A percentile compares a stretch with the other conserved stretches of the same genome.
phyloP scores from a whole-genome alignment of 2,329 filamentous ascomycete species.

The Aspergillus jensenii region DNA sequence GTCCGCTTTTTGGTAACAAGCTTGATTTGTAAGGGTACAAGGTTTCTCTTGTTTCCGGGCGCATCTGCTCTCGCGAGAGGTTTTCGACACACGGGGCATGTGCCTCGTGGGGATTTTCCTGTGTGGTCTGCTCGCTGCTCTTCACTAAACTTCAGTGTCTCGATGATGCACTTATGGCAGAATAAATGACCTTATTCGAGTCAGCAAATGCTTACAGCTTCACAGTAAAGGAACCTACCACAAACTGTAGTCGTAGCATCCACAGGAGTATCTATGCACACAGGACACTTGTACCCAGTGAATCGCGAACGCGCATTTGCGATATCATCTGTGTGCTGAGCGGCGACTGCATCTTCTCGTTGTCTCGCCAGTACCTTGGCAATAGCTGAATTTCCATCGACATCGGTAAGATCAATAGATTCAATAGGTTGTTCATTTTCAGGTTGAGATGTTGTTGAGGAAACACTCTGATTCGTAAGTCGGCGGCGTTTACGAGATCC shows the following conservation, averaged over 20 bases:
- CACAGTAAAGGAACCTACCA: slow-evolving; percentile 44
- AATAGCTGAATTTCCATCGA: slow-evolving; percentile 42
- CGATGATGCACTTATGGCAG: slow-evolving; percentile 63
- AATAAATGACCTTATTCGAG: slow-evolving; percentile 57
- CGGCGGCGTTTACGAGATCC: slow-evolving; percentile 19
- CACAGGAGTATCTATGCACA: slow-evolving; percentile 63
- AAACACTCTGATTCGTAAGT: neutral
- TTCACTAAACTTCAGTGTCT: slow-evolving; percentile 59
- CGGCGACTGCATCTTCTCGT: slow-evolving; percentile 51
- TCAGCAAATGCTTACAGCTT: slow-evolving; percentile 7
- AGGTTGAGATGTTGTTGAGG: neutral
- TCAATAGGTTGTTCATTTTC: slow-evolving; percentile 38
- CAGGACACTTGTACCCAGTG: slow-evolving; percentile 57
- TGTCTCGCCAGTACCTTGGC: slow-evolving; percentile 53
- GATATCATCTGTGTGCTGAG: slow-evolving; percentile 37
- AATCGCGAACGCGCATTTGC: slow-evolving; percentile 38
- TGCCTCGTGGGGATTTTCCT: slow-evolving; percentile 35
- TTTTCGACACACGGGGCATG: slow-evolving; percentile 48
- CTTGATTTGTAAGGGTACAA: slow-evolving; percentile 41
- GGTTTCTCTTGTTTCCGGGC: slow-evolving; percentile 34
- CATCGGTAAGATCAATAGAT: slow-evolving; percentile 51
- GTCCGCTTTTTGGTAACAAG: slow-evolving; percentile 26
- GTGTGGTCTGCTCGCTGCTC: slow-evolving; percentile 42
- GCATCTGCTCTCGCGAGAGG: slow-evolving; percentile 37
- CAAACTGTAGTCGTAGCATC: slow-evolving; percentile 61